Evolutionary conservation across 83 land plant genomes (phyloP), one percentile per base, ranked within the genome.

Genomic region (Diphasiastrum complanatum): DNA sequence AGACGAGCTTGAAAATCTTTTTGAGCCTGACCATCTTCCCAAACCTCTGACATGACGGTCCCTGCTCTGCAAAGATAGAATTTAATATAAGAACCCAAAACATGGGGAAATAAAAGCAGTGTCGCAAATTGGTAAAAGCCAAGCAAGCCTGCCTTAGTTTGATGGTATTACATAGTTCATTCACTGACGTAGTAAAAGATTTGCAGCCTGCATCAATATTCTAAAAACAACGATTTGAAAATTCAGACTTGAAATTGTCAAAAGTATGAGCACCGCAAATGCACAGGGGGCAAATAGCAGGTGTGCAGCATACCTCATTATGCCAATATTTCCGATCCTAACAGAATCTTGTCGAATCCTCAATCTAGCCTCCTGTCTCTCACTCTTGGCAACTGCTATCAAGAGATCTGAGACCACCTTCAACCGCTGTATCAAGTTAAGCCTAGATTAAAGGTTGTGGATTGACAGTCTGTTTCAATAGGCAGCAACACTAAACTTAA

Each of bases 11-110:
- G 87, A 48, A 92, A 65, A 68, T 92, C 98, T 68, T 88, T 92
- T 2, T 88, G 45, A 31, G 81, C 86, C 73, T 85, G 96, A 3
- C 98, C 98, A 70, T 92, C 98, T 68, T 92, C 98, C 98, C 98
- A 92, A 30, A 79, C 81, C 74, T 92, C 98, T 61, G 96, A 85
- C 47, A 92, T 75, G 20, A 92, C 63, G 24, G 91, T 82, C 58
- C 98, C 95, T 56, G 91, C 83, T 73, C 98, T 92, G 83, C 62
- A 19, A 22, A 62, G 33, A 27, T 6, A 4, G 29, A 66, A 12
- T 25, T 41, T 26, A 20, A 24, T 18, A 35, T 0, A 37, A 57
- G 33, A 35, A 22, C 31, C 27, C 3, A 28, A 23, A 22, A 28
- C 6, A 19, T 26, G 11, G 29, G 22, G 2, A 18, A 65, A 11